Conservation (phyloP, 805 yeast species). For the Yamadazyma tumulicola region DNA sequence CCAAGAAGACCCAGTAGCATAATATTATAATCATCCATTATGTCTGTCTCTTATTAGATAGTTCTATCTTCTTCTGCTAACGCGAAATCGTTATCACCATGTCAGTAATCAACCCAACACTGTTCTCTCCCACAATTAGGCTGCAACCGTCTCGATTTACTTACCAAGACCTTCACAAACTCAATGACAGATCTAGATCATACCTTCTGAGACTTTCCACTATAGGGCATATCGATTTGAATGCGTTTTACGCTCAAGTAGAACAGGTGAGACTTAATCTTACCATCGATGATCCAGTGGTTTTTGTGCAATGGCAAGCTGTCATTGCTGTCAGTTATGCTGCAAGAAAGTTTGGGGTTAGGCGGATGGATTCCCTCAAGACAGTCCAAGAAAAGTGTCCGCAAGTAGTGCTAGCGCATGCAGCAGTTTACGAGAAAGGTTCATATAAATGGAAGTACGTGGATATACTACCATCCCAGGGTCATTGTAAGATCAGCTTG, state of each 20-base stretch:
- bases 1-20: constrained; percentile 1
- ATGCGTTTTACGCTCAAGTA: constrained; percentile 95
- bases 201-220: constrained; percentile 69
- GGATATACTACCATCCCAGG: constrained; percentile 54
- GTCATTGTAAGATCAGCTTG: constrained; percentile 74
- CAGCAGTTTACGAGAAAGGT: constrained; percentile 90
- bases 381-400: constrained; percentile 78
- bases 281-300: constrained; percentile 72
- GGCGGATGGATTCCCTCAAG: constrained; percentile 68
- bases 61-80: neutral
- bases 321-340: constrained; percentile 89
- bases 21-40: constrained; percentile 14
- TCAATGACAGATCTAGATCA: constrained; percentile 46
- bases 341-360: constrained; percentile 79
- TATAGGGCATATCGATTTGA: constrained; percentile 83
- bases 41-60: neutral
- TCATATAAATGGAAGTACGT: constrained; percentile 79
- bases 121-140: neutral
- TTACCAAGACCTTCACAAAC: constrained; percentile 45
- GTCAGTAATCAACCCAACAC: constrained; percentile 9
- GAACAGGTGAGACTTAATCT: constrained; percentile 75
- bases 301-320: constrained; percentile 90
- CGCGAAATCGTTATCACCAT: too few species aligned
- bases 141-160: constrained; percentile 38
- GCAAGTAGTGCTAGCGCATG: constrained; percentile 73